Percentiles rank a stretch among this genome's conserved stretches.
Conservation (phyloP, 208 protist genomes). For the Acanthamoeba lugdunensis region DNA sequence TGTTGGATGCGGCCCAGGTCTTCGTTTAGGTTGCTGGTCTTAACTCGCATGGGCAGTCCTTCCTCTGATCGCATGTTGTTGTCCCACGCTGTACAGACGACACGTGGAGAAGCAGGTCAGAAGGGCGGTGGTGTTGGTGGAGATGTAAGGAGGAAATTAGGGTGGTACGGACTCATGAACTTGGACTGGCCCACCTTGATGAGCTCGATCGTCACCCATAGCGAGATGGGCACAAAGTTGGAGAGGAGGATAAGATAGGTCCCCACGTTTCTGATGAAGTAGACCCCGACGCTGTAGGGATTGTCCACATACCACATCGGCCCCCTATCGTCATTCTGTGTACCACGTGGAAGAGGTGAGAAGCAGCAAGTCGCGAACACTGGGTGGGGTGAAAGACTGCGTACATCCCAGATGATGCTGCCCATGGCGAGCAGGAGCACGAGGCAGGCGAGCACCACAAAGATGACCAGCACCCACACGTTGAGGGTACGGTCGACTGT, state of each 20-base stretch:
- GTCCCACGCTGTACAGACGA: slow-evolving; percentile 13
- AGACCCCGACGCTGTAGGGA: not conserved
- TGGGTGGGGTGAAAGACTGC: not conserved
- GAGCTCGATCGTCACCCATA: slow-evolving; percentile 65
- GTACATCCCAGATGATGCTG: slow-evolving; percentile 34
- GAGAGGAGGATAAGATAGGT: slow-evolving; percentile 46
- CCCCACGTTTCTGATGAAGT: slow-evolving; percentile 33
- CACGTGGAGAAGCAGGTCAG: slow-evolving; percentile 13
- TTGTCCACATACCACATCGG: slow-evolving; percentile 60
- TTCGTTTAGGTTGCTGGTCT: slow-evolving; percentile 88
- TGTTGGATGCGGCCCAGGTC: slow-evolving; percentile 82
- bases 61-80: slow-evolving; percentile 13
- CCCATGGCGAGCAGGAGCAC: slow-evolving; percentile 39
- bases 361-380: no score
- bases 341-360: not conserved
- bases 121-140: slow-evolving; percentile 15
- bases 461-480: not conserved
- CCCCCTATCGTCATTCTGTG: not conserved
- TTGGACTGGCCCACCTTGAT: slow-evolving; percentile 74
- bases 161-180: slow-evolving; percentile 64
- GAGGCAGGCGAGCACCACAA: not conserved
- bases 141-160: slow-evolving; percentile 73
- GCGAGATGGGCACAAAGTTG: slow-evolving; percentile 70
- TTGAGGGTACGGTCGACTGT: slow-evolving; percentile 20
- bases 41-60: slow-evolving; percentile 77